A percentile compares a stretch with the other conserved stretches of the same genome.
Conservation (phyloP, 2,329 filamentous ascomycete species). For the Paracoccidioides lutzii region DNA sequence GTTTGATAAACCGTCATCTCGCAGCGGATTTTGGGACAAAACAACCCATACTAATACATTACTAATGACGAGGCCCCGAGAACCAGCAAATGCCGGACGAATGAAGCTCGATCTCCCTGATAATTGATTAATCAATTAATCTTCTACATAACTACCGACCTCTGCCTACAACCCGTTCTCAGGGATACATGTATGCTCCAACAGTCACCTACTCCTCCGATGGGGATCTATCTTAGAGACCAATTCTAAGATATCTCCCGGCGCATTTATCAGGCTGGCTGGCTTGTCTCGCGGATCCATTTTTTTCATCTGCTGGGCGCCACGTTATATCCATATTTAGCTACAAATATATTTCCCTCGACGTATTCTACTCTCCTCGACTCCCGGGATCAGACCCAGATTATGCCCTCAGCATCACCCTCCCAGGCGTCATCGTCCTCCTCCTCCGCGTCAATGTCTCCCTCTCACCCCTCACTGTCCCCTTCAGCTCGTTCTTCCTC, state of each 20-base stretch:
- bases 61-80: no score
- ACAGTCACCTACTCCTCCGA: neutral
- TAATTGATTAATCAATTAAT: neutral
- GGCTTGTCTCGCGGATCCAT: no score
- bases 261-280: neutral
- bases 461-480: constrained; percentile 2
- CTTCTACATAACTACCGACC: neutral
- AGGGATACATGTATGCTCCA: neutral
- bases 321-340: no score
- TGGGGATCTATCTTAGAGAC: neutral
- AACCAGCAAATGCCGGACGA: no score
- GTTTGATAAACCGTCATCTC: no score
- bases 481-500: neutral
- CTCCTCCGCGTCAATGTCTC: neutral
- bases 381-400: neutral
- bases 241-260: no score
- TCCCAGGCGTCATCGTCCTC: neutral
- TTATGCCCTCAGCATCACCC: neutral
- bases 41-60: no score
- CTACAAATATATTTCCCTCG: no score
- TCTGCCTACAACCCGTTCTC: neutral
- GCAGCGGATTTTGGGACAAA: no score
- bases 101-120: no score
- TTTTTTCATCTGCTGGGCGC: no score
- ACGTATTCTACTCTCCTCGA: no score